These are phyloP conservation scores for Leavenworthia alabamica DNA, from an alignment of 345 rosid species.

Conservation along the genomic window DNA sequence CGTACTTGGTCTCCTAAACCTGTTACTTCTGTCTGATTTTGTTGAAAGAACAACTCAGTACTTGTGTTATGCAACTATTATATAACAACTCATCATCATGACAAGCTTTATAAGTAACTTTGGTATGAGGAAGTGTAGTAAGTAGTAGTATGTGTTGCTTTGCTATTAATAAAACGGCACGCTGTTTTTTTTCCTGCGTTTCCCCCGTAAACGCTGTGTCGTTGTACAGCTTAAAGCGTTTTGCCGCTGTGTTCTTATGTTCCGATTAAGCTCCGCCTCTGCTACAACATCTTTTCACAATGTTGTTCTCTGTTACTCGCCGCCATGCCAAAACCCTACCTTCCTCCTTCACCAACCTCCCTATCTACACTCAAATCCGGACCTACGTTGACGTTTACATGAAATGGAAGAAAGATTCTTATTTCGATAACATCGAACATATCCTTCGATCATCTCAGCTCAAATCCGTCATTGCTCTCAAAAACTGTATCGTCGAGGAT, in stretches of 20 bases:
- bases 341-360: not conserved
- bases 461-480: constrained; percentile 57
- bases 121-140: not conserved
- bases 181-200: not conserved
- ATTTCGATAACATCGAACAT: constrained; percentile 60
- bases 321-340: constrained; percentile 31
- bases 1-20: constrained; percentile 49
- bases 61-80: constrained; percentile 15
- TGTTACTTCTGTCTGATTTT: constrained; percentile 21
- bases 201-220: not conserved
- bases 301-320: constrained; percentile 39
- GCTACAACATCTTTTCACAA: not conserved
- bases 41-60: not conserved
- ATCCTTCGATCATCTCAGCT: constrained; percentile 62
- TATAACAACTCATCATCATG: not conserved
- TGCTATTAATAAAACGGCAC: not conserved
- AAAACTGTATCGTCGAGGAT: constrained; percentile 43
- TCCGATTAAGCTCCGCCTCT: not conserved
- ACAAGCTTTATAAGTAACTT: not conserved
- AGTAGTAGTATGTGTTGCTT: not conserved
- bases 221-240: not conserved
- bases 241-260: not conserved
- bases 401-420: constrained; percentile 85
- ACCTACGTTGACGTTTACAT: constrained; percentile 69
- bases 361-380: constrained; percentile 29